Base-by-base conservation (phyloP, 148 eudicot species). In the Talinum fruticosum region DNA sequence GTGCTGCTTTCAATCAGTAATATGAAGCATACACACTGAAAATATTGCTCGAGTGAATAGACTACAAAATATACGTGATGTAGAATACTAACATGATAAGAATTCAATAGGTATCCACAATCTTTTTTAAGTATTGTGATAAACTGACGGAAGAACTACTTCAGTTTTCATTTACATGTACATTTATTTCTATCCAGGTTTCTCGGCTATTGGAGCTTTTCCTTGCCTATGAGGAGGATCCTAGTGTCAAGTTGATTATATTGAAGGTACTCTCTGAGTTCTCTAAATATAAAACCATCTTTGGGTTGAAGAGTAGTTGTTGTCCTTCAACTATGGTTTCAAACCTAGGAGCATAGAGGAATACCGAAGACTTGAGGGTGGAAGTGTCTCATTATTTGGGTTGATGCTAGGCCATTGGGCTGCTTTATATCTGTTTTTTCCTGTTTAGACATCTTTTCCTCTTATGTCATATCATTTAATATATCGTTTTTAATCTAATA, bases 151-250 rank as follows among this genome's bases (percentile, higher is more conserved):
- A 26, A 61, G 44, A 75, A 33, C 73, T 35, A 74, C 29, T 24
- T 0, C 34, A 36, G 14, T 28, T 66, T 33, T 79, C 23, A 34
- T 6, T 45, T 49, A 21, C 2, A 8, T 26, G 41, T 30, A 10
- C 29, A 28, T 79, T 18, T 38, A 71, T 33, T 73, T 32, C 36
- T 44, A 44, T 14, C 19, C 78, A 94, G 98, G 79, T 92, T 75
- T 85, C 87, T 73, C 89, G 84, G 78, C 79, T 94, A 14, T 73
- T 94, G 87, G 95, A 94, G 35, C 89, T 88, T 34, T 92, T 92
- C 73, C 82, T 83, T 78, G 86, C 89, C 24, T 88, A 75, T 71
- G 98, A 89, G 80, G 83, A 85, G 73, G 97, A 92, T 79, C 80
- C 76, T 79, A 76, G 74, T 80, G 93, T 90, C 83, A 92, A 90